Conservation (phyloP, 208 protist genomes). For the Crithidia mellificae region DNA sequence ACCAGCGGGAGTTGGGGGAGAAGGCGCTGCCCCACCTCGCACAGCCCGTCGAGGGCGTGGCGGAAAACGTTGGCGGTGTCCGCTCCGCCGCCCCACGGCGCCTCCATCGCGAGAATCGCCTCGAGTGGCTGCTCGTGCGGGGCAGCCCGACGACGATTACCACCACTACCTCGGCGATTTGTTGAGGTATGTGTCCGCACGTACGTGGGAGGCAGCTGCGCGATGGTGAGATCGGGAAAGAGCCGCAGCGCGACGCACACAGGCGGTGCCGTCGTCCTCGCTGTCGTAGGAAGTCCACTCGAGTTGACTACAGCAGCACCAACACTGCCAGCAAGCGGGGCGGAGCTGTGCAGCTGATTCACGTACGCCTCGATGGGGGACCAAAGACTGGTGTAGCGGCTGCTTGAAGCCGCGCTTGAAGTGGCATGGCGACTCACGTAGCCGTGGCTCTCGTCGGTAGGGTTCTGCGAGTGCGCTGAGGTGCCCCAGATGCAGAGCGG, state of each 20-base stretch:
- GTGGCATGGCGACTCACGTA: neutral
- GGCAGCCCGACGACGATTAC: conserved; percentile 6
- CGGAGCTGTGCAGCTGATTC: neutral
- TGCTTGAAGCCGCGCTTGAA: neutral
- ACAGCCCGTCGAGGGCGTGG: conserved; percentile 26
- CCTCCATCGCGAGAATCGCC: conserved; percentile 32
- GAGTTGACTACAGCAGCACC: too few species aligned
- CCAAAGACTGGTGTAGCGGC: conserved; percentile 23
- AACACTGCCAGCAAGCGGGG: too few species aligned
- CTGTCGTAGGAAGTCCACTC: neutral
- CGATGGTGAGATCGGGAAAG: conserved; percentile 52
- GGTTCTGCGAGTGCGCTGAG: neutral
- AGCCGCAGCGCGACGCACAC: conserved; percentile 46
- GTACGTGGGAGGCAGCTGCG: conserved; percentile 30
- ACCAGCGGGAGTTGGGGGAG: conserved; percentile 34
- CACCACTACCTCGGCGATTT: neutral
- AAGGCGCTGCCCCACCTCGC: conserved; percentile 19
- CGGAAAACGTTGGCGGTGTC: conserved; percentile 27
- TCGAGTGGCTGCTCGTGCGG: conserved; percentile 34
- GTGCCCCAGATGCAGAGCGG: conserved; percentile 45
- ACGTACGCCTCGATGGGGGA: conserved; percentile 33
- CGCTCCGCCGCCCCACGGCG: conserved; percentile 39
- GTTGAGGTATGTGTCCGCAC: neutral
- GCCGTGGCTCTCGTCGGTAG: neutral
- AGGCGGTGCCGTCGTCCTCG: conserved; percentile 7